Conservation (phyloP, 371 early-diverging fungal species). For the Mortierella sp. region DNA sequence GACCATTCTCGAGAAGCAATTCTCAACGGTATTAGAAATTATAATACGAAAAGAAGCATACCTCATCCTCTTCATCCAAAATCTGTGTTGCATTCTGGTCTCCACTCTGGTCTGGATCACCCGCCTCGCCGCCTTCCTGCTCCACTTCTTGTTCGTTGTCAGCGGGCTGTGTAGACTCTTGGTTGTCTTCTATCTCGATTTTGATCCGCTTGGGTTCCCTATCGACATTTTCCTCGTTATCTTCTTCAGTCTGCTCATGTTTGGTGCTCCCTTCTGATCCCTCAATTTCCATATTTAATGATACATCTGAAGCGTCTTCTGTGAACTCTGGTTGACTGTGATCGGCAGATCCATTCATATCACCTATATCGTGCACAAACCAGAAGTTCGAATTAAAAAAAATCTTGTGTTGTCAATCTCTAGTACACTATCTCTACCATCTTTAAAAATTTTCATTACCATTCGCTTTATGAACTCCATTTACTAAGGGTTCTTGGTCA, state of each 20-base stretch:
- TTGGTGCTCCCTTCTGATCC: constrained; percentile 21
- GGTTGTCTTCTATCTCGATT: constrained; percentile 48
- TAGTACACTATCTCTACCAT: not conserved
- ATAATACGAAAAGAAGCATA: not conserved
- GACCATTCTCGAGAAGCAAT: not conserved
- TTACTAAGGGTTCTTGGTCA: constrained; percentile 4
- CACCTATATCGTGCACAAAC: constrained; percentile 3
- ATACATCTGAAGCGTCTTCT: not conserved
- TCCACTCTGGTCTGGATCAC: constrained; percentile 40
- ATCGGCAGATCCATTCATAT: constrained; percentile 5
- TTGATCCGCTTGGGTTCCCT: constrained; percentile 49
- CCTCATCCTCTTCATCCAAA: constrained; percentile 48
- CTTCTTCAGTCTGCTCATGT: constrained; percentile 28
- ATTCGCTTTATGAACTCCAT: constrained; percentile 14
- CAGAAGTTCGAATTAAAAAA: not conserved
- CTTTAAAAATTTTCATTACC: constrained; percentile 2
- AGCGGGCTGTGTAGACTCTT: constrained; percentile 7
- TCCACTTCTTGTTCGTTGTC: constrained; percentile 34
- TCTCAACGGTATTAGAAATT: not conserved
- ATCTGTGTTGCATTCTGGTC: constrained; percentile 28
- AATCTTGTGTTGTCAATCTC: not conserved
- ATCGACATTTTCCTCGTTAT: constrained; percentile 9
- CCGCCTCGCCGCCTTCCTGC: constrained; percentile 40
- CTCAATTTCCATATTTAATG: constrained; percentile 22
- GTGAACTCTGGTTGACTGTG: not conserved